Conservation (phyloP, 768 basidiomycete genomes). For the Tricholoma saponaceum region DNA sequence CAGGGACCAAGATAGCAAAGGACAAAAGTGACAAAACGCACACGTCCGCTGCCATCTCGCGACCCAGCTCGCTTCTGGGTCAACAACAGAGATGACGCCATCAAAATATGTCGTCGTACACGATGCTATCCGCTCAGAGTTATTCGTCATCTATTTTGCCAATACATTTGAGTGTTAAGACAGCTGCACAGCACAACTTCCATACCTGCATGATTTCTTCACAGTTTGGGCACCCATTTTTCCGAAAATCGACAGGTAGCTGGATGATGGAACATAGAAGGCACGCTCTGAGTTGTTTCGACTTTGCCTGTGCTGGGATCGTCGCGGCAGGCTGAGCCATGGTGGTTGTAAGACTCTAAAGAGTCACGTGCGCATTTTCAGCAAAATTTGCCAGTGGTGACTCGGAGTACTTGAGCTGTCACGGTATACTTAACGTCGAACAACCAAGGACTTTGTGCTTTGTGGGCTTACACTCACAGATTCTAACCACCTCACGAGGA, state of each 20-base stretch:
- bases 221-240: slow-evolving; percentile 92
- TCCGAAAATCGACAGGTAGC: slow-evolving; percentile 76
- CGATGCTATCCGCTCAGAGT: slow-evolving; percentile 71
- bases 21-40: slow-evolving; percentile 34
- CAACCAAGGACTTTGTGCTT: neutral
- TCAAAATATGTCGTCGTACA: slow-evolving; percentile 95
- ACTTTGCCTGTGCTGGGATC: slow-evolving; percentile 57
- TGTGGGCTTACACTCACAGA: neutral
- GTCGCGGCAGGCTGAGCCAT: slow-evolving; percentile 20
- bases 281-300: slow-evolving; percentile 83
- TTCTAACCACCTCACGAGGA: neutral
- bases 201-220: slow-evolving; percentile 88
- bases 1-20: neutral
- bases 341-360: neutral
- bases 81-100: slow-evolving; percentile 83
- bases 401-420: too few relatives aligned
- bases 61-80: slow-evolving; percentile 91
- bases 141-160: slow-evolving; percentile 78
- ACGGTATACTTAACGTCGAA: too few relatives aligned
- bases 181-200: neutral
- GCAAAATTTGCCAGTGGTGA: too few relatives aligned
- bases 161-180: neutral
- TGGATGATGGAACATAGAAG: slow-evolving; percentile 92
- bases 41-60: slow-evolving; percentile 94
- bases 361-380: slow-evolving; percentile 2